Conservation (phyloP, 2,329 filamentous ascomycete species). For the Hymenoscyphus salicellus region DNA sequence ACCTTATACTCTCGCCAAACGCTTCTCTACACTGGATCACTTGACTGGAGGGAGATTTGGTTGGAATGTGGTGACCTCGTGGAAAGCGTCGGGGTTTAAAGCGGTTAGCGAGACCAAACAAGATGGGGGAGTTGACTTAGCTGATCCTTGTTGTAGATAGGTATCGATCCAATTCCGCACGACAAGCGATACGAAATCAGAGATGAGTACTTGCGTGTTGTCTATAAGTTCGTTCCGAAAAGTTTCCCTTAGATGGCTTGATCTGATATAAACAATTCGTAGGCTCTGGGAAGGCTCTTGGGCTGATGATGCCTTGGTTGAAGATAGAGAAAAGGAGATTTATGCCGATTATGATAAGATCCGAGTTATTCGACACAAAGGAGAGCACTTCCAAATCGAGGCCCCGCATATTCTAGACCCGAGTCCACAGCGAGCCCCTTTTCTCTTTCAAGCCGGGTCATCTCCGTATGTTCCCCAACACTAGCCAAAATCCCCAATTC, state of each 20-base stretch:
- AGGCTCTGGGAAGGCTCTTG: slow-evolving; percentile 19
- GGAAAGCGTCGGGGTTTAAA: slow-evolving; percentile 55
- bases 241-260: too few species aligned
- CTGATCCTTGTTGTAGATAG: slow-evolving; percentile 56
- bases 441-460: slow-evolving; percentile 60
- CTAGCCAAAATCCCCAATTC: too few species aligned
- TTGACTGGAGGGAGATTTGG: slow-evolving; percentile 4
- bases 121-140: too few species aligned
- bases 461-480: slow-evolving; percentile 36
- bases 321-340: slow-evolving; percentile 52
- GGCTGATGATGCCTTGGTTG: slow-evolving; percentile 56
- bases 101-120: slow-evolving; percentile 35
- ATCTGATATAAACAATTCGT: too few species aligned
- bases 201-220: slow-evolving; percentile 61
- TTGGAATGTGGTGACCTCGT: slow-evolving; percentile 54
- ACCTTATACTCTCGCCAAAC: slow-evolving; percentile 59
- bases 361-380: slow-evolving; percentile 61
- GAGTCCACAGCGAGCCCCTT: slow-evolving; percentile 25
- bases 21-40: slow-evolving; percentile 11
- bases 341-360: slow-evolving; percentile 29
- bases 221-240: slow-evolving; percentile 45
- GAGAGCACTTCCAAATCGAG: slow-evolving; percentile 59
- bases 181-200: slow-evolving; percentile 62
- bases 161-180: slow-evolving; percentile 50
- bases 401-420: slow-evolving; percentile 54